These are phyloP conservation scores for Rhipidocladum racemiflorum DNA, from an alignment of 176 grass and related monocot genomes.

Conservation along the genomic window DNA sequence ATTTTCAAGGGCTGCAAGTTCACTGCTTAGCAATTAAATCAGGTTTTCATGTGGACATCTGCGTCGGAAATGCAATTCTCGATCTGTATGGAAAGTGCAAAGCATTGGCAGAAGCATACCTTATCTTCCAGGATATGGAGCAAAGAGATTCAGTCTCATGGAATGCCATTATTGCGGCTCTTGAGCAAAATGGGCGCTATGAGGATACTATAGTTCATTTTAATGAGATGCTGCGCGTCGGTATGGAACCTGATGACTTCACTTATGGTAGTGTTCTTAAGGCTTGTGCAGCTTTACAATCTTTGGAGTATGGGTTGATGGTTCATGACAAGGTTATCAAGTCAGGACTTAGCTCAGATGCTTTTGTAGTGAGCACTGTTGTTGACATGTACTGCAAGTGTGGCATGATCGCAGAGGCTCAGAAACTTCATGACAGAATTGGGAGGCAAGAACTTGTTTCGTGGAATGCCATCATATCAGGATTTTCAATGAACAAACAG, in stretches of 20 bases:
- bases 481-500: slow-evolving; percentile 77
- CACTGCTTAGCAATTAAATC: slow-evolving; percentile 71
- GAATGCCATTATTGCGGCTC: slow-evolving; percentile 78
- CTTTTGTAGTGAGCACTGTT: slow-evolving; percentile 67
- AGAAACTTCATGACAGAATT: slow-evolving; percentile 74
- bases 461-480: slow-evolving; percentile 82
- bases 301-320: slow-evolving; percentile 63
- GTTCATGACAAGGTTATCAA: slow-evolving; percentile 84
- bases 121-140: slow-evolving; percentile 71
- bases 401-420: slow-evolving; percentile 59
- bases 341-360: slow-evolving; percentile 68
- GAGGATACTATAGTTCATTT: slow-evolving; percentile 63
- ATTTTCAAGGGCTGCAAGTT: slow-evolving; percentile 57
- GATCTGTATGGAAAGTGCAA: slow-evolving; percentile 94
- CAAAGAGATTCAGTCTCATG: slow-evolving; percentile 75
- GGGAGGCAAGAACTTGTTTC: slow-evolving; percentile 60
- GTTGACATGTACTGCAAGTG: slow-evolving; percentile 96
- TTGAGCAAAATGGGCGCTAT: slow-evolving; percentile 66
- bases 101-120: slow-evolving; percentile 51
- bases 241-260: slow-evolving; percentile 81
- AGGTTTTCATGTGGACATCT: slow-evolving; percentile 53
- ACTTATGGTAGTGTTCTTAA: slow-evolving; percentile 88
- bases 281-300: slow-evolving; percentile 69
- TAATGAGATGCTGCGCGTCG: slow-evolving; percentile 59
- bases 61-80: slow-evolving; percentile 67